phyloP scores from a whole-genome alignment of 495 filamentous ascomycete species.

The Penicillium desertorum region DNA sequence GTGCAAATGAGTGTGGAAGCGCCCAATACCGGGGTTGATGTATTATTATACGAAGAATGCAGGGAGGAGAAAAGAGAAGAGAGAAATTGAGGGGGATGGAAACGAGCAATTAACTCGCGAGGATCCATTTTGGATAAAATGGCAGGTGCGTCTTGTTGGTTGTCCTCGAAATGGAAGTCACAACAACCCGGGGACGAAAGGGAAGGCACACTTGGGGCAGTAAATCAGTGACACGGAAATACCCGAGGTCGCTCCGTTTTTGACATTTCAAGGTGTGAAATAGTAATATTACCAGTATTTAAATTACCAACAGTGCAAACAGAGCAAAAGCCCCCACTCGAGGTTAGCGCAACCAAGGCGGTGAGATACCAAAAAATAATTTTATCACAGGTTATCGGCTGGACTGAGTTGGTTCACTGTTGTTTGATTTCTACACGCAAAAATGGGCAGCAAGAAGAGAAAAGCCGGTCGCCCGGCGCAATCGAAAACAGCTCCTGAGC shows the following conservation, averaged over 20 bases:
- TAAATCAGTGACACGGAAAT: neutral
- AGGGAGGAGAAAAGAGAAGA: slow-evolving; percentile 28
- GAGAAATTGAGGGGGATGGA: slow-evolving; percentile 31
- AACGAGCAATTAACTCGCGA: slow-evolving; percentile 18
- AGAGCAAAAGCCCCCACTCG: slow-evolving; percentile 19
- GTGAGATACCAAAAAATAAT: slow-evolving; percentile 42
- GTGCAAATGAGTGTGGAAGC: slow-evolving; percentile 48
- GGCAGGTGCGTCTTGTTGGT: slow-evolving; percentile 12
- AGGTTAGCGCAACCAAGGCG: slow-evolving; percentile 28
- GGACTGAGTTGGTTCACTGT: slow-evolving; percentile 2
- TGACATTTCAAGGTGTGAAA: neutral
- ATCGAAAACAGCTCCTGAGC: slow-evolving; percentile 44
- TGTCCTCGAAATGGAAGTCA: slow-evolving; percentile 13
- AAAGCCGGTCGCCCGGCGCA: slow-evolving; percentile 60
- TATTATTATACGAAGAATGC: slow-evolving; percentile 28
- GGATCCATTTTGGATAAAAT: slow-evolving; percentile 3
- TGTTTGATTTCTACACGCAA: slow-evolving; percentile 35
- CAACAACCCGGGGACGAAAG: neutral
- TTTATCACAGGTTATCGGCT: slow-evolving; percentile 30
- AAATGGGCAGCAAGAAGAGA: slow-evolving; percentile 75
- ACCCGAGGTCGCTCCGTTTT: neutral
- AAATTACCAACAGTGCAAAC: slow-evolving; percentile 25
- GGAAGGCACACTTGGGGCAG: neutral
- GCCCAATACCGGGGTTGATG: slow-evolving; percentile 33
- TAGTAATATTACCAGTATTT: slow-evolving; percentile 19